Evolutionary conservation across 805 yeast genomes (phyloP), one percentile per base, ranked within the genome.

Genomic region (Tetrapisispora nanseiensis): DNA sequence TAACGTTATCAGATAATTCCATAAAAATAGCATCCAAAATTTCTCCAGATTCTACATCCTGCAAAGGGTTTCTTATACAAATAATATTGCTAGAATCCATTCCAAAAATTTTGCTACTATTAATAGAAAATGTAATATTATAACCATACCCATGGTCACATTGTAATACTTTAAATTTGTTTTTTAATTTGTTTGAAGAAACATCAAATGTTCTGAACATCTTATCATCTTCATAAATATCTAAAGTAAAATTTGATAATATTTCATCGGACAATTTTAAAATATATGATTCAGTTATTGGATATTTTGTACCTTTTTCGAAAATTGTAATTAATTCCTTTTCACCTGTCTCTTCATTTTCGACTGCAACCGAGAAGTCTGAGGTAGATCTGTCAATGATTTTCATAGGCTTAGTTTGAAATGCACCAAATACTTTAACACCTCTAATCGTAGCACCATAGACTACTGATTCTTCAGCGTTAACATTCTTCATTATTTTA

Each of bases 381-480:
- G 66, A 71, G 32, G 72, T 56, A 0, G 79, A 59, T 42, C 72
- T 72, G 42, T 85, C 94, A 28, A 72, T 54, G 3, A 86, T 70
- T 19, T 67, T 63, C 39, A 86, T 71, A 13, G 62, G 59, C 51
- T 75, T 76, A 4, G 83, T 71, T 50, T 79, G 76, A 59, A 78
- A 81, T 54, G 78, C 72, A 30, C 77, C 72, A 15, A 86, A 76
- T 30, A 86, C 66, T 36, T 78, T 70, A 33, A 86, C 82, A 18
- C 92, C 97, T 49, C 87, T 74, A 31, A 83, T 67, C n/a, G 95
- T 77, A 2, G 94, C 76, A 39, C 98, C 98, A 52, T 85, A 70
- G 11, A 86, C 95, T 41, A 85, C 86, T 37, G 97, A 80, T 67
- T 92, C 98, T 63, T 92, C 98, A 0, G 98, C 92, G 62, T 92